Evolutionary conservation across 2,329 filamentous ascomycete species (phyloP), one percentile per base, ranked within the genome.

Genomic region (Sclerotiophoma versabilis): DNA sequence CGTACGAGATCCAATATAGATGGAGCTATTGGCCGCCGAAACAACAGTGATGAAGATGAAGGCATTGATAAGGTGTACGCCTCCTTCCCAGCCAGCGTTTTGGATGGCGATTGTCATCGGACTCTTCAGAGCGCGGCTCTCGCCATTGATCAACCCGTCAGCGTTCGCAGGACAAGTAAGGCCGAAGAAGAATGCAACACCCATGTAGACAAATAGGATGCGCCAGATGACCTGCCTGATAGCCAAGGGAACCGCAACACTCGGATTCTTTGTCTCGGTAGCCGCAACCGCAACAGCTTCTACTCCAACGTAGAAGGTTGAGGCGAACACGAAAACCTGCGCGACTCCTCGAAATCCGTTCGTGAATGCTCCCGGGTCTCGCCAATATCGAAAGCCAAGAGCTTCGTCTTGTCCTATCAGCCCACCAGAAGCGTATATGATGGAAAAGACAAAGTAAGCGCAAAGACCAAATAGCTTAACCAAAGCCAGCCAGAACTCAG

Each of bases 1-100:
- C 0, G 89, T 92, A 19, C 90, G 84, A 3, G 87, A 90, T 37
- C 86, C 86, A 61, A 93, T 90, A 71, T 92, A 93, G 57, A 93
- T 88, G 8, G 87, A 89, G 46, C 84, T 87, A 75, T 93, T 93
- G 62, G 66, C 70, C 1, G 70, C 69, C 4, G 64, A 68, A 15
- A 92, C 76, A 48, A 88, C 90, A 4, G 89, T 91, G 15, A 91
- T 77, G 37, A 92, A 65, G 37, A 72, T 72, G 53, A 71, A 69
- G 2, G 86, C 88, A 61, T 93, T 93, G 77, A 93, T 89, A 1
- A 93, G 81, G 68, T 93, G 86, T 1, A 89, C 87, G 49, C 88
- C 90, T 22, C 84, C 85, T 49, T 88, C 74, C 84, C 88, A 92
- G 1, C 89, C 89, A 1, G 89, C 90, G 54, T 85, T 90, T 58